A percentile compares a stretch with the other conserved stretches of the same genome.
phyloP scores from a whole-genome alignment of 495 filamentous ascomycete species.

The Cairneyella variabilis region DNA sequence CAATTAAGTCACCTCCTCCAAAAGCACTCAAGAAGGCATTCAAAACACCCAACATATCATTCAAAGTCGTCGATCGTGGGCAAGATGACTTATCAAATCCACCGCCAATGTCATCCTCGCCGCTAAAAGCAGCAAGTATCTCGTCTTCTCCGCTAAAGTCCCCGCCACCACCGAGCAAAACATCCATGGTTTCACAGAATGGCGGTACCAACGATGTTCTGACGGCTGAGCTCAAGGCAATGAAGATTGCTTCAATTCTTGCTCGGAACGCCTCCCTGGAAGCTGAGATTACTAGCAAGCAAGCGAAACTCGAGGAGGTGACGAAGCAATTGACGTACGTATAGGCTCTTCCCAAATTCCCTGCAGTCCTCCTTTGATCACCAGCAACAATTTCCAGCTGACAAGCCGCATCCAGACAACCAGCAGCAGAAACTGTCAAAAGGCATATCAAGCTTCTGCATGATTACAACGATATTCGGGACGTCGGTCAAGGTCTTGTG shows the following conservation, averaged over 20 bases:
- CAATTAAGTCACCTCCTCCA: too few relatives aligned
- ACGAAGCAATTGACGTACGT: slow-evolving; percentile 17
- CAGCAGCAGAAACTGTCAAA: slow-evolving; percentile 42
- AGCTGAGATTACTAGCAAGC: slow-evolving; percentile 19
- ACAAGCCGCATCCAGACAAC: neutral
- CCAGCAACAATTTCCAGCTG: neutral
- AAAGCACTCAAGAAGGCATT: neutral
- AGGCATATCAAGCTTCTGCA: slow-evolving; percentile 66
- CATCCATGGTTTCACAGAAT: slow-evolving; percentile 2
- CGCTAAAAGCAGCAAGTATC: neutral
- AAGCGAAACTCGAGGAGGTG: slow-evolving; percentile 15
- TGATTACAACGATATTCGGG: slow-evolving; percentile 76
- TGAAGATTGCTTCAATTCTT: slow-evolving; percentile 25
- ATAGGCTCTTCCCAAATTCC: neutral
- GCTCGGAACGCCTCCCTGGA: slow-evolving; percentile 20
- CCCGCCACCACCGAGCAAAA: neutral
- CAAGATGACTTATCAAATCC: neutral
- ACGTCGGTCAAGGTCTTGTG: slow-evolving; percentile 68
- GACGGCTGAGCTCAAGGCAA: slow-evolving; percentile 22
- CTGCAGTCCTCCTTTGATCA: neutral
- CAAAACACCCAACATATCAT: neutral
- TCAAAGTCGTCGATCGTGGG: neutral
- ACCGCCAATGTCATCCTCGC: too few relatives aligned
- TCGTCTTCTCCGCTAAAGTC: slow-evolving; percentile 2
- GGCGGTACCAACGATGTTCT: slow-evolving; percentile 20